Percentiles rank a stretch among this genome's conserved stretches.
phyloP scores from a whole-genome alignment of 495 filamentous ascomycete species.

The Lichenothelia convexa region DNA sequence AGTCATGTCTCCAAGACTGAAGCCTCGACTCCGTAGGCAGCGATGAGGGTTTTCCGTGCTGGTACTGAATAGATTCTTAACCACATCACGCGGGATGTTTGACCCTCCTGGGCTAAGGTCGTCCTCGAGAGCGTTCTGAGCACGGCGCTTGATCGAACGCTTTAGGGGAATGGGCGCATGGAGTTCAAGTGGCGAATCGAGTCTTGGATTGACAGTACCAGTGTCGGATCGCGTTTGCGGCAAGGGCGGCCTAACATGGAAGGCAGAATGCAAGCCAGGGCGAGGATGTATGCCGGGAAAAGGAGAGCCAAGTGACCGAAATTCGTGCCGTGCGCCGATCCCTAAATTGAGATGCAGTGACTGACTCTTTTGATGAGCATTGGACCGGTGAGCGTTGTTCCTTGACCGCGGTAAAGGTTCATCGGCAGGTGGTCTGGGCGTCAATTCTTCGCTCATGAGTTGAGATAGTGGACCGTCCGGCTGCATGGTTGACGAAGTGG shows the following conservation, averaged over 20 bases:
- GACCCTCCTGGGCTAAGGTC: conserved; percentile 28
- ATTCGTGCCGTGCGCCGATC: conserved; percentile 5
- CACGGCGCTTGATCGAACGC: conserved; percentile 35
- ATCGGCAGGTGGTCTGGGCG: conserved; percentile 5
- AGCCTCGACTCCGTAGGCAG: conserved; percentile 36
- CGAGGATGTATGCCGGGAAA: conserved; percentile 31
- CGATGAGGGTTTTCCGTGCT: conserved; percentile 21
- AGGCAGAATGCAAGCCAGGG: conserved; percentile 25
- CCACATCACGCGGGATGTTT: conserved; percentile 29
- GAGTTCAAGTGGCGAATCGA: conserved; percentile 14
- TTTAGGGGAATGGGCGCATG: conserved; percentile 25
- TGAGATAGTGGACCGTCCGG: conserved; percentile 50
- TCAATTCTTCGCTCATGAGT: conserved; percentile 26
- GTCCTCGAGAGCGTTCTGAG: conserved; percentile 26
- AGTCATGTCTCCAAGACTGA: conserved; percentile 35
- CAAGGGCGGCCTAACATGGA: not conserved
- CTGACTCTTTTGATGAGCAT: conserved; percentile 24
- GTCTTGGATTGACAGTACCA: not conserved
- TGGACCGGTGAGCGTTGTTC: conserved; percentile 11
- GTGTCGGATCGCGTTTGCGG: conserved; percentile 5
- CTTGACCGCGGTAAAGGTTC: conserved; percentile 5
- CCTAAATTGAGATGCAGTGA: conserved; percentile 24
- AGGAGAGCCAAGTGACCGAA: conserved; percentile 7
- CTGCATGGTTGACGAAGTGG: conserved; percentile 64
- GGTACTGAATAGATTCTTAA: conserved; percentile 30